phyloP scores from a whole-genome alignment of 805 yeast species.

The Candida xiaguanensis region DNA sequence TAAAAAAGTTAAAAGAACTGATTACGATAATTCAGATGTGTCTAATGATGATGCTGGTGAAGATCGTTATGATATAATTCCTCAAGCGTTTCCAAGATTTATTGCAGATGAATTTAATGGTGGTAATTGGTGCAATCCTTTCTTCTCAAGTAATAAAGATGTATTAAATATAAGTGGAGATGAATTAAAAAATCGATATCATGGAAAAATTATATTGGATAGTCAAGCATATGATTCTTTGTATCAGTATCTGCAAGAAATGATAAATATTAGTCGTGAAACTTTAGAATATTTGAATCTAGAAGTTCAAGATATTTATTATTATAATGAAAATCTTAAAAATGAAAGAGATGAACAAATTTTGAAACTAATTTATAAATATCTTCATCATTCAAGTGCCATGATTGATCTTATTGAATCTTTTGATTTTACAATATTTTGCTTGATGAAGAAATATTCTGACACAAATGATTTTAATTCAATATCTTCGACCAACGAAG shows the following conservation, averaged over 20 bases:
- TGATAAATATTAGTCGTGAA: slow-evolving; percentile 38
- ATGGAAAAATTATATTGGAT: slow-evolving; percentile 48
- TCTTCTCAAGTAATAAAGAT: slow-evolving; percentile 39
- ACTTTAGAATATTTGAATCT: slow-evolving; percentile 39
- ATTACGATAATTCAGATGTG: slow-evolving; percentile 37
- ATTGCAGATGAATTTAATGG: slow-evolving; percentile 65
- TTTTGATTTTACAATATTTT: slow-evolving; percentile 57
- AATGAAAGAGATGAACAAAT: slow-evolving; percentile 50
- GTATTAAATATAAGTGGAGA: slow-evolving; percentile 41
- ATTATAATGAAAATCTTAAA: slow-evolving; percentile 30
- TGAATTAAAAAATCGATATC: slow-evolving; percentile 37
- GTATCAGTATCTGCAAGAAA: slow-evolving; percentile 31
- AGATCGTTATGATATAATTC: slow-evolving; percentile 41
- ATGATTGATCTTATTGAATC: slow-evolving; percentile 55
- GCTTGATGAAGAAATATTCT: slow-evolving; percentile 33
- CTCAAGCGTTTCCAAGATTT: slow-evolving; percentile 69
- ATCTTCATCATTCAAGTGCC: slow-evolving; percentile 45
- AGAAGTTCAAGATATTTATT: slow-evolving; percentile 30
- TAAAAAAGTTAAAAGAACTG: slow-evolving; percentile 27
- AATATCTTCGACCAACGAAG: neutral
- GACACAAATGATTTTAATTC: slow-evolving; percentile 1
- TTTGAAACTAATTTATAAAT: slow-evolving; percentile 50
- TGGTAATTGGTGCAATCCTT: slow-evolving; percentile 77
- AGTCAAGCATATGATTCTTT: slow-evolving; percentile 43
- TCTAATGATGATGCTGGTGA: slow-evolving; percentile 32